Evolutionary conservation across 2,329 filamentous ascomycete species (phyloP), one percentile per base, ranked within the genome.

Genomic region (Hymenotorrendiella dingleyae): DNA sequence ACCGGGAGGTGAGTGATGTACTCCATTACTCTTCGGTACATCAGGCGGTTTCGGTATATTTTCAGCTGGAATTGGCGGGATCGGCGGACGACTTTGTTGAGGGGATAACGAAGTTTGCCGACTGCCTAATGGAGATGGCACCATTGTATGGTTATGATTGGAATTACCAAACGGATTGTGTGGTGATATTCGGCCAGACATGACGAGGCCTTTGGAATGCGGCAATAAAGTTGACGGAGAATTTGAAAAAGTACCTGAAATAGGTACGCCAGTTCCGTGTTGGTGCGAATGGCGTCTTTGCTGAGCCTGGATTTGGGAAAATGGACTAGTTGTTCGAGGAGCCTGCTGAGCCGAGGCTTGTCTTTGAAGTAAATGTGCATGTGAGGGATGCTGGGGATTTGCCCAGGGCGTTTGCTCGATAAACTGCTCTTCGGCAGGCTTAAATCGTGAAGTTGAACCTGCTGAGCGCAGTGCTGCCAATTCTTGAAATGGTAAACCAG

Each of bases 371-470:
- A 65, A 52, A 54, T 63, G 60, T 12, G 62, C 64, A 59, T 87
- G 82, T 8, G 80, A 75, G 6, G 84, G 81, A 59, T 88, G 83
- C 53, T 91, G 86, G 14, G 89, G 87, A 60, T 94, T 94, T 26
- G 89, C 88, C 90, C 90, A 96, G 1, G 89, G 84, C 4, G 86
- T 94, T 54, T 91, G 83, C 58, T 94, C 86, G 42, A 94, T 74
- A 54, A 93, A 94, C 50, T 91, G 84, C 62, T 94, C 87, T 55
- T 86, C 86, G 19, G 86, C 86, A 28, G 83, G 76, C 56, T 77
- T 75, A 24, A 58, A 56, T 9, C 55, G 46, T 26, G 59, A 60
- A 16, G 54, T 56, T 27, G 59, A 59, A 9, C 58, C 52, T 39
- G 47, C 57, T 21, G 54, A 49, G 27, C 60, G 55, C 12, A 63